phyloP scores from a whole-genome alignment of 2,329 filamentous ascomycete species.

The Calonectria montana region DNA sequence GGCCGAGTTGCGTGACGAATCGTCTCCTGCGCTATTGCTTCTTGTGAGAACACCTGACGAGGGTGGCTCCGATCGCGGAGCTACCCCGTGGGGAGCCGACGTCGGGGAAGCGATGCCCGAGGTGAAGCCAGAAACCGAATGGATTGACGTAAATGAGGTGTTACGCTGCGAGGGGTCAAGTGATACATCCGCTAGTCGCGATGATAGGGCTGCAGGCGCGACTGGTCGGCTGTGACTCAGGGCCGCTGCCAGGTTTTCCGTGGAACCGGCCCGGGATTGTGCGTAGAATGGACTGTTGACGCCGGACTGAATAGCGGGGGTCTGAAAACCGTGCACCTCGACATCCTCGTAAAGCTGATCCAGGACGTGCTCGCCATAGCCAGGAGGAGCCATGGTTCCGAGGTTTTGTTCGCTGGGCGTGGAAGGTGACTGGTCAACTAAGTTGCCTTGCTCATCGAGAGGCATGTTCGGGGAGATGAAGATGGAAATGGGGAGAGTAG shows the following conservation, averaged over 20 bases:
- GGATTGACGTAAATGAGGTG: slow-evolving; percentile 58
- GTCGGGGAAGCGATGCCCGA: slow-evolving; percentile 59
- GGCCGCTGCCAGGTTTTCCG: slow-evolving; percentile 78
- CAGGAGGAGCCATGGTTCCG: slow-evolving; percentile 82
- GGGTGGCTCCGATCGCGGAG: slow-evolving; percentile 53
- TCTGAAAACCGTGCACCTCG: slow-evolving; percentile 84
- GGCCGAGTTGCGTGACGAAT: slow-evolving; percentile 65
- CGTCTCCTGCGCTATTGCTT: slow-evolving; percentile 63
- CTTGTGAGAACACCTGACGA: slow-evolving; percentile 62
- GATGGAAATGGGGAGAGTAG: slow-evolving; percentile 89
- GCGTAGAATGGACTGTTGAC: slow-evolving; percentile 83
- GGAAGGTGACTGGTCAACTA: slow-evolving; percentile 71
- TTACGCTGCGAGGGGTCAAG: slow-evolving; percentile 60
- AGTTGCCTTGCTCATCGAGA: slow-evolving; percentile 86
- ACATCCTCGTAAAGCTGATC: slow-evolving; percentile 93
- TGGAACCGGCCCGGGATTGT: slow-evolving; percentile 79
- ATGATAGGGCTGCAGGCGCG: slow-evolving; percentile 68
- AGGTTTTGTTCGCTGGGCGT: slow-evolving; percentile 61
- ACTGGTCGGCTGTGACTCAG: slow-evolving; percentile 47
- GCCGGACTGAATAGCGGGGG: slow-evolving; percentile 76
- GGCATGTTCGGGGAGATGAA: slow-evolving; percentile 96
- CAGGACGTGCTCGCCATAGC: slow-evolving; percentile 89
- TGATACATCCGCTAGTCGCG: slow-evolving; percentile 76
- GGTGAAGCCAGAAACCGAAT: slow-evolving; percentile 56
- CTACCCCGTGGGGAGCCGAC: slow-evolving; percentile 49